A percentile compares a stretch with the other conserved stretches of the same genome.
Conservation (phyloP, 176 grass and related monocot species). For the Oryza rufipogon region DNA sequence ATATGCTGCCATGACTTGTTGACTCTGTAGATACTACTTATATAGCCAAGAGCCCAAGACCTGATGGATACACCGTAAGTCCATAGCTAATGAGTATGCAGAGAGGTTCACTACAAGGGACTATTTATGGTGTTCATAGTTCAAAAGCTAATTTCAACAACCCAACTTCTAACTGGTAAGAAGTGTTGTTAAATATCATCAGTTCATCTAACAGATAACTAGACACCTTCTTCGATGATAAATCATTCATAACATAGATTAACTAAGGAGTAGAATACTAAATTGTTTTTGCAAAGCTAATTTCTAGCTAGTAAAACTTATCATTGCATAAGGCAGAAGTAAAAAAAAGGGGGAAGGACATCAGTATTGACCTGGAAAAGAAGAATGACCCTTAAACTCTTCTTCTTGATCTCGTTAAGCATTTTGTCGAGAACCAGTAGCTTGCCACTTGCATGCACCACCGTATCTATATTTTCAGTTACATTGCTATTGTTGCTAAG, state of each 20-base stretch:
- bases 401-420: constrained; percentile 61
- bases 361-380: constrained; percentile 70
- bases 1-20: constrained; percentile 7
- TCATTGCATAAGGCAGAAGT: constrained; percentile 8
- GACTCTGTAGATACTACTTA: background rate
- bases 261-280: background rate
- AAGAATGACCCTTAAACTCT: constrained; percentile 63
- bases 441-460: constrained; percentile 67
- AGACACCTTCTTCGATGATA: constrained; percentile 31
- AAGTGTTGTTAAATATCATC: background rate
- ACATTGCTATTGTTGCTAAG: constrained; percentile 39
- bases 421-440: constrained; percentile 81
- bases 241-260: constrained; percentile 6
- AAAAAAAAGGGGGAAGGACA: background rate
- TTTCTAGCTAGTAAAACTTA: constrained; percentile 24
- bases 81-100: background rate
- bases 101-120: background rate
- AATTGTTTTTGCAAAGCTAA: constrained; percentile 9
- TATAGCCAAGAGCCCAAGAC: background rate
- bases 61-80: background rate
- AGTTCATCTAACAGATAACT: background rate
- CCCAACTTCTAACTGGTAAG: constrained; percentile 17
- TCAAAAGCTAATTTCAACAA: constrained; percentile 25
- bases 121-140: background rate
- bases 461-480: constrained; percentile 50